phyloP scores from a whole-genome alignment of 1,284 basidiomycete genomes.

The Takashimella tepidaria region DNA sequence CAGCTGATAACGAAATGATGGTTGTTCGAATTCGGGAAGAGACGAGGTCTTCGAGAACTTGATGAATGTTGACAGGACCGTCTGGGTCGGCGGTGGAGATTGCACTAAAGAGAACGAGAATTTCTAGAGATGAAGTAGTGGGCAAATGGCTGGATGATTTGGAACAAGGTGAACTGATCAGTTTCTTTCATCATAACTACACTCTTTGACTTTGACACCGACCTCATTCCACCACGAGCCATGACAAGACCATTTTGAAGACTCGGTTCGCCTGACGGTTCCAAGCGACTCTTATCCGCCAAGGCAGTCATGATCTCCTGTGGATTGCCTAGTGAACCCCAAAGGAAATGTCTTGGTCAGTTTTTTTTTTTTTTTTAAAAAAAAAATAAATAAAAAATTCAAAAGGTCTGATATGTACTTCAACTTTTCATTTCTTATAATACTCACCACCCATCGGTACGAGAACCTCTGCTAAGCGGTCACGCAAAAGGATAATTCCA shows the following conservation, averaged over 20 bases:
- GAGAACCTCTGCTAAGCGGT: conserved; percentile 78
- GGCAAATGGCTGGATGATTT: conserved; percentile 72
- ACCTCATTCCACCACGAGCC: conserved; percentile 87
- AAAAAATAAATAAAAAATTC: too few species aligned
- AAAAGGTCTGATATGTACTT: background rate
- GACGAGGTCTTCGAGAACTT: conserved; percentile 76
- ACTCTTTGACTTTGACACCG: conserved; percentile 20
- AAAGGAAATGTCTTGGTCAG: too few species aligned
- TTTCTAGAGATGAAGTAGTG: conserved; percentile 89
- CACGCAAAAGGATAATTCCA: conserved; percentile 84
- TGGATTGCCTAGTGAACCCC: conserved; percentile 92
- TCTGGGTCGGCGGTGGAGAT: conserved; percentile 95
- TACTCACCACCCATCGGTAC: conserved; percentile 81
- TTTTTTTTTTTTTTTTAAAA: too few species aligned
- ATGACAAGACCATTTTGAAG: conserved; percentile 95
- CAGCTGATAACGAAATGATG: conserved; percentile 86
- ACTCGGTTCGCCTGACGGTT: conserved; percentile 87
- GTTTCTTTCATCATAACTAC: background rate
- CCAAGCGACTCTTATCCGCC: conserved; percentile 78
- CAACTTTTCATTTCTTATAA: background rate
- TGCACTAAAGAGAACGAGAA: conserved; percentile 87
- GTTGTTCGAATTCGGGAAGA: conserved; percentile 81
- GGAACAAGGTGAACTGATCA: conserved; percentile 1
- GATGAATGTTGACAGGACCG: conserved; percentile 69
- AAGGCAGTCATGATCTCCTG: conserved; percentile 85